Evolutionary conservation across 768 basidiomycete genomes (phyloP).

Genomic region (Tricholoma bakamatsutake): DNA sequence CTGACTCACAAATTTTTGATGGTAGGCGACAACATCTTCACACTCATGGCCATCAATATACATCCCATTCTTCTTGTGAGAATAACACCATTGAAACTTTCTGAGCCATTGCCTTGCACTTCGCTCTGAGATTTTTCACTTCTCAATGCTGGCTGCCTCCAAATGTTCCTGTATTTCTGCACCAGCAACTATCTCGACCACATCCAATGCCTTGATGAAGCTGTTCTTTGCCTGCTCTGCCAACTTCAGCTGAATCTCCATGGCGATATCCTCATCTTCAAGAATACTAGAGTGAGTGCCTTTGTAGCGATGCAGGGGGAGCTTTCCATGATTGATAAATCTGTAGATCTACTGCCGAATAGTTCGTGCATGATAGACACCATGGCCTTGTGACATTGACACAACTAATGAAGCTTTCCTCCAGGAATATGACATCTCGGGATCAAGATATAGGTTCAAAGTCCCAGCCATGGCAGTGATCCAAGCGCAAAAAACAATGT

Average conservation of each 20-base stretch:
- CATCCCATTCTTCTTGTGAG: not conserved
- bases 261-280: constrained; percentile 28
- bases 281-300: constrained; percentile 17
- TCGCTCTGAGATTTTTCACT: constrained; percentile 8
- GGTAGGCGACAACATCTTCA: constrained; percentile 31
- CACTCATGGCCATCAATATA: too few relatives aligned
- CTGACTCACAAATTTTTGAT: constrained; percentile 17
- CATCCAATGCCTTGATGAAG: constrained; percentile 22
- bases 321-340: not conserved
- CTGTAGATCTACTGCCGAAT: too few relatives aligned
- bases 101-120: constrained; percentile 4
- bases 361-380: too few relatives aligned
- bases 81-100: constrained; percentile 25
- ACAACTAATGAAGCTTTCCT: too few relatives aligned
- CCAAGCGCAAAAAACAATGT: constrained; percentile 21
- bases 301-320: not conserved
- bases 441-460: constrained; percentile 9
- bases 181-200: not conserved
- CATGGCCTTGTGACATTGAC: too few relatives aligned
- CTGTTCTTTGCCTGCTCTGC: constrained; percentile 16
- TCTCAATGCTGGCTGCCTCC: not conserved
- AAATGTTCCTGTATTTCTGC: too few relatives aligned
- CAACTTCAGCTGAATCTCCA: constrained; percentile 22
- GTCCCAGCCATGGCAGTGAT: constrained; percentile 26
- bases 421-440: too few relatives aligned